Evolutionary conservation across 2,329 filamentous ascomycete species (phyloP).

Genomic region (Zymoseptoria ardabiliae): DNA sequence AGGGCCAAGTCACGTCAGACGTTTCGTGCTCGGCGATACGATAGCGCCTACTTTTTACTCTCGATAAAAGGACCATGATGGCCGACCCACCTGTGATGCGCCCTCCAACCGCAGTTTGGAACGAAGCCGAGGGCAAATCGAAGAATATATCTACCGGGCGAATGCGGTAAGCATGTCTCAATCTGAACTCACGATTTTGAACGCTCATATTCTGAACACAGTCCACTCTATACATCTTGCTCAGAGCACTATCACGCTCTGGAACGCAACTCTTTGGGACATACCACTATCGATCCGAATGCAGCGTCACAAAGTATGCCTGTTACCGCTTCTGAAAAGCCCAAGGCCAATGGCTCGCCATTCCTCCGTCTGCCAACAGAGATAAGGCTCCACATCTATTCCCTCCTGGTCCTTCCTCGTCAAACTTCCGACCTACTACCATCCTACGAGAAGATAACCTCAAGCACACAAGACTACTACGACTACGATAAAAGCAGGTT

Average conservation of each 20-base stretch:
- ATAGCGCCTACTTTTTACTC: neutral
- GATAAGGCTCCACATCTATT: constrained; percentile 43
- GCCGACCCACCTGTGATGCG: constrained; percentile 4
- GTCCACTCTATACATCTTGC: constrained; percentile 20
- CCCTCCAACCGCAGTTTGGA: constrained; percentile 9
- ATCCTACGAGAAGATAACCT: constrained; percentile 24
- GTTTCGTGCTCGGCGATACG: neutral
- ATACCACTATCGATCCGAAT: constrained; percentile 10
- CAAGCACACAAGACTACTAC: constrained; percentile 35
- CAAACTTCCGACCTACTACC: constrained; percentile 24
- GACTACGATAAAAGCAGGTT: constrained; percentile 31
- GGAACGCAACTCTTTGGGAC: constrained; percentile 3
- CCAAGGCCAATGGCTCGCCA: constrained; percentile 13
- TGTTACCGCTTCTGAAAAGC: constrained; percentile 2
- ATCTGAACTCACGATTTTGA: neutral
- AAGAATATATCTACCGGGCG: constrained; percentile 6
- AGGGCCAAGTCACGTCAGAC: neutral
- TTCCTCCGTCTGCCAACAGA: constrained; percentile 41
- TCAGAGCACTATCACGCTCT: constrained; percentile 15
- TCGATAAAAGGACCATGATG: constrained; percentile 7
- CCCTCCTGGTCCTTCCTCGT: constrained; percentile 35
- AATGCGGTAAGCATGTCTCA: neutral
- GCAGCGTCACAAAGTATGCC: constrained; percentile 9
- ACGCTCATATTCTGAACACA: constrained; percentile 5
- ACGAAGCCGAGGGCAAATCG: constrained; percentile 4